Conservation (phyloP, 139 green algal genomes). For the Deuterostichococcus epilithicus region DNA sequence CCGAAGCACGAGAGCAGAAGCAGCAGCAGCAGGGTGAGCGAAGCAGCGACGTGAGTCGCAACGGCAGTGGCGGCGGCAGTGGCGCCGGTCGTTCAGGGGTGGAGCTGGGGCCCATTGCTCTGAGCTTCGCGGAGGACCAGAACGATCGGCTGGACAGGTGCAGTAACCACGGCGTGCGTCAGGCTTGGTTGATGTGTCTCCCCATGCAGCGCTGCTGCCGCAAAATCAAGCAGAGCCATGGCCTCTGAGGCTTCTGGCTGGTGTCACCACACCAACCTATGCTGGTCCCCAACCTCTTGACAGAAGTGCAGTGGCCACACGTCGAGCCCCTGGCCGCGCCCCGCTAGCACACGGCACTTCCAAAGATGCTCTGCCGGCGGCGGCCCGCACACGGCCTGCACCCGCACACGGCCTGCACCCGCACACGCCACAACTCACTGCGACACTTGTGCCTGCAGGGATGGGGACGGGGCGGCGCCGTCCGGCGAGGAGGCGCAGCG, state of each 20-base stretch:
- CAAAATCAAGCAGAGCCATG: background rate
- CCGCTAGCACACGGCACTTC: too few species aligned
- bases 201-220: background rate
- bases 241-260: background rate
- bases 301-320: too few species aligned
- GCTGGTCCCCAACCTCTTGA: too few species aligned
- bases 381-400: too few species aligned
- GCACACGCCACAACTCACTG: background rate
- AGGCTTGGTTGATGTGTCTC: background rate
- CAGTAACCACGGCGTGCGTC: background rate
- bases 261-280: background rate
- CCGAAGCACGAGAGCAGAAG: background rate
- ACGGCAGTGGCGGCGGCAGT: background rate
- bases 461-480: slow-evolving; percentile 9
- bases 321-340: too few species aligned
- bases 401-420: background rate
- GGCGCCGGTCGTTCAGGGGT: background rate
- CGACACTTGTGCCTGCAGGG: background rate
- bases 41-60: background rate
- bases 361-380: too few species aligned
- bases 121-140: slow-evolving; percentile 1
- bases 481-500: slow-evolving; percentile 9
- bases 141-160: background rate
- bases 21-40: slow-evolving; percentile 2
- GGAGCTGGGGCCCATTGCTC: slow-evolving; percentile 2